Percentiles rank a stretch among this genome's conserved stretches.
phyloP scores from a whole-genome alignment of 176 grass and related monocot species.

The Oryza nivara region DNA sequence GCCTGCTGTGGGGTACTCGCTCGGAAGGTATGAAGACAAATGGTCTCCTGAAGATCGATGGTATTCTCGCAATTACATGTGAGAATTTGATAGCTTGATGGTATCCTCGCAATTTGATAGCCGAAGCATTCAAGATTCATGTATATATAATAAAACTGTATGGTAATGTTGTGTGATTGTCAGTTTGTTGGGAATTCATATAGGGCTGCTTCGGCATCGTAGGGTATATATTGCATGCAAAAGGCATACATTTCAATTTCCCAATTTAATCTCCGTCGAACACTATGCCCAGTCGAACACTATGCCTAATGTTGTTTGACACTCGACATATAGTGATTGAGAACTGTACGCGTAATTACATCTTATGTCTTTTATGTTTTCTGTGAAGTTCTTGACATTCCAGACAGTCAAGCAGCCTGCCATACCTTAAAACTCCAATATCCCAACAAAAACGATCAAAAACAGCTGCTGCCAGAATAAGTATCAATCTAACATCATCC shows the following conservation, averaged over 20 bases:
- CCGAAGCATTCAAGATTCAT: not conserved
- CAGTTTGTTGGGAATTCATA: not conserved
- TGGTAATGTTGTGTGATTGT: not conserved
- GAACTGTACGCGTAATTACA: not conserved
- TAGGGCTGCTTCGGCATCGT: not conserved
- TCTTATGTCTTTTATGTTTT: not conserved
- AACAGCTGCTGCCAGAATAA: not conserved
- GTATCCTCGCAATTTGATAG: conserved; percentile 39
- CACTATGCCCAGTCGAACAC: not conserved
- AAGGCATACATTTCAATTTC: not conserved
- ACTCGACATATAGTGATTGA: not conserved
- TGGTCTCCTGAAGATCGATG: conserved; percentile 74
- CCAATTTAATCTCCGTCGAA: not conserved
- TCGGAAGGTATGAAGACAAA: conserved; percentile 73
- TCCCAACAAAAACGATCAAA: not conserved
- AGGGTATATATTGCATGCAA: not conserved
- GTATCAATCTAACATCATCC: not conserved
- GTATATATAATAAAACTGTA: conserved; percentile 5
- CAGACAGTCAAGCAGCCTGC: no score
- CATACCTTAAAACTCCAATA: not conserved
- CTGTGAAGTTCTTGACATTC: not conserved
- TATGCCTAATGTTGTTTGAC: not conserved
- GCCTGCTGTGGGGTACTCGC: conserved; percentile 58
- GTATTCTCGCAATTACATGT: conserved; percentile 62
- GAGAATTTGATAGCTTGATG: conserved; percentile 32